Evolutionary conservation across 139 green algal species (phyloP), one percentile per base, ranked within the genome.

Genomic region (Picochlorum sp.): DNA sequence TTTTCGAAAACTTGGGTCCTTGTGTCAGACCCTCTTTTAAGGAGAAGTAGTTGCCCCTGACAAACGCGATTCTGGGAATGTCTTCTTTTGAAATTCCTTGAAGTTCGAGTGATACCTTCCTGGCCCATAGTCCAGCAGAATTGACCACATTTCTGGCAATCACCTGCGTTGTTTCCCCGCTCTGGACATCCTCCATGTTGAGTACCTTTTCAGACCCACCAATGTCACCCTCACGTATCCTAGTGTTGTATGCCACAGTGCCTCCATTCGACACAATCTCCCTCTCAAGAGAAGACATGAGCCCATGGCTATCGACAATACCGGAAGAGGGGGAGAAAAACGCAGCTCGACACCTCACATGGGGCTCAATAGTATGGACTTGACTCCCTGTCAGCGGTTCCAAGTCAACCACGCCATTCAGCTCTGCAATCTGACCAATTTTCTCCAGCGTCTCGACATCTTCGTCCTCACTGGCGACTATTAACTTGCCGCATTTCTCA

Each of bases 301-400:
- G 70, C 75, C 51, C 63, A 67, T 92, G 85, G 68, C 76, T 87
- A 79, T 91, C 84, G 2, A 96, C 15, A 24, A 96, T 90, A 65
- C 86, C 88, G 4, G 90, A 94, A 26, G 70, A 85, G 2, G 90
- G 86, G 18, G 90, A 96, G 45, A 84, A 71, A 63, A 96, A 62
- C 3, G 79, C 90, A 0, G 78, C 88, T 10, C 49, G 37, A 61
- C 68, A 81, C 1, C 30, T 34, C 49, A 84, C 49, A 13, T 60
- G 77, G 2, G 89, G 89, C 79, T 96, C 87, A 70, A 91, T 56
- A 4, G 37, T 38, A 3, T 9, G 16, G 6, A 67, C 83, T 28
- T 88, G 72, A 3, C 34, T n/a, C 4, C 13, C 51, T 8, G 66
- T 73, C 6, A 96, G 61, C 65, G 72, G 69, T 54, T 72, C 28